These are phyloP conservation scores for Pinus taeda DNA, from an alignment of 75 land plant genomes.

Conservation along the genomic window DNA sequence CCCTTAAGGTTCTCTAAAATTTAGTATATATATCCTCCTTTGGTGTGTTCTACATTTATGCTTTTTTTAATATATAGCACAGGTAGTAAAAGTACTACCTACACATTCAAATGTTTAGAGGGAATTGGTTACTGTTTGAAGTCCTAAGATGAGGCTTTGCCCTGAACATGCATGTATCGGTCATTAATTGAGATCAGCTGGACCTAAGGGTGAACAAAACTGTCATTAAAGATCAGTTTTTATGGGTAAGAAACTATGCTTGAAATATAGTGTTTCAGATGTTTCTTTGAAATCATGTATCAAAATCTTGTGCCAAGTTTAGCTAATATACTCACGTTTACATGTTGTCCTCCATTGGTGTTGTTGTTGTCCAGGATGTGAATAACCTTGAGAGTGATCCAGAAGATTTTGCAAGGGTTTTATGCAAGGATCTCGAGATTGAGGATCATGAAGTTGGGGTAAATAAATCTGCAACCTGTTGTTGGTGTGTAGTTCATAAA, in stretches of 20 bases:
- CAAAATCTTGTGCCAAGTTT: neutral
- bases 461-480: constrained; percentile 16
- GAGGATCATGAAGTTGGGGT: constrained; percentile 93
- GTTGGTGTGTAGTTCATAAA: neutral
- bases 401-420: constrained; percentile 78
- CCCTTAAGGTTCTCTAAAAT: constrained; percentile 56
- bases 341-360: too few species aligned
- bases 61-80: neutral
- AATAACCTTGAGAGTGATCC: constrained; percentile 89
- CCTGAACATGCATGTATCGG: neutral
- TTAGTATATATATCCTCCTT: neutral
- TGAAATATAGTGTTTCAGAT: neutral
- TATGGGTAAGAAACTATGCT: constrained; percentile 65
- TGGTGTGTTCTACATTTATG: neutral
- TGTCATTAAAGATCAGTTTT: constrained; percentile 78
- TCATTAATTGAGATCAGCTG: constrained; percentile 42
- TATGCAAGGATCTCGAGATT: constrained; percentile 79
- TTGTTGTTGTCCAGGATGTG: constrained; percentile 53
- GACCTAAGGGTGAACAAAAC: constrained; percentile 83
- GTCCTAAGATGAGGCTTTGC: neutral
- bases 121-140: neutral
- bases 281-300: neutral
- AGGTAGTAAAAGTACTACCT: neutral
- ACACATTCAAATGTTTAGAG: neutral
- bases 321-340: neutral